A percentile compares a stretch with the other conserved stretches of the same genome.
Evolutionary conservation across 2,329 filamentous ascomycete genomes (phyloP).

Genomic region (Diaporthe sp.): DNA sequence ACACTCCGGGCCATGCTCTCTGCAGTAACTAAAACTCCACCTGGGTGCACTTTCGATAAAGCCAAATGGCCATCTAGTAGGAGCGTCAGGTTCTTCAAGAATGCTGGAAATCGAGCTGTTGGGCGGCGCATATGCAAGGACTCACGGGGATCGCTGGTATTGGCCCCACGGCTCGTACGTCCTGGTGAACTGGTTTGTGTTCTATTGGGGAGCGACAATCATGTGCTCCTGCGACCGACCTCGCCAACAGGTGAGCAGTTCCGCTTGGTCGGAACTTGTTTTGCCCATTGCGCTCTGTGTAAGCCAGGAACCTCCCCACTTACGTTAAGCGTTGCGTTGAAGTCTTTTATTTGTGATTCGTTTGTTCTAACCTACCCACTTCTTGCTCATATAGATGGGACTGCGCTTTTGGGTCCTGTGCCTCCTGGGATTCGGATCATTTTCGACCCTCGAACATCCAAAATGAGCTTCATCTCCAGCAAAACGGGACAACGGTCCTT

Average conservation of each 20-base stretch:
- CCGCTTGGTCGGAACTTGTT: constrained; percentile 14
- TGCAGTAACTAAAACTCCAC: neutral
- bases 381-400: neutral
- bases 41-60: neutral
- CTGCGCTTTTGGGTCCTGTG: constrained; percentile 2
- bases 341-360: neutral
- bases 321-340: neutral
- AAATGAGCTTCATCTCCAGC: neutral
- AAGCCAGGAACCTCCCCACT: neutral
- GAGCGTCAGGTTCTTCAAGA: neutral
- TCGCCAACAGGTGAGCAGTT: neutral
- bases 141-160: constrained; percentile 10
- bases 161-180: neutral
- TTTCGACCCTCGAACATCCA: constrained; percentile 1
- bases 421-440: neutral
- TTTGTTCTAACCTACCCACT: neutral
- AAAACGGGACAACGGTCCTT: neutral
- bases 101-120: neutral
- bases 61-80: neutral
- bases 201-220: neutral
- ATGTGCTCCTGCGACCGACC: constrained; percentile 7
- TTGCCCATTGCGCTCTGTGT: constrained; percentile 6
- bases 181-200: constrained; percentile 22
- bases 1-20: neutral
- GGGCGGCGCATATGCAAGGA: constrained; percentile 20